A percentile compares a stretch with the other conserved stretches of the same genome.
Evolutionary conservation across 2,329 filamentous ascomycete species (phyloP).

Genomic region (Alternaria dauci): DNA sequence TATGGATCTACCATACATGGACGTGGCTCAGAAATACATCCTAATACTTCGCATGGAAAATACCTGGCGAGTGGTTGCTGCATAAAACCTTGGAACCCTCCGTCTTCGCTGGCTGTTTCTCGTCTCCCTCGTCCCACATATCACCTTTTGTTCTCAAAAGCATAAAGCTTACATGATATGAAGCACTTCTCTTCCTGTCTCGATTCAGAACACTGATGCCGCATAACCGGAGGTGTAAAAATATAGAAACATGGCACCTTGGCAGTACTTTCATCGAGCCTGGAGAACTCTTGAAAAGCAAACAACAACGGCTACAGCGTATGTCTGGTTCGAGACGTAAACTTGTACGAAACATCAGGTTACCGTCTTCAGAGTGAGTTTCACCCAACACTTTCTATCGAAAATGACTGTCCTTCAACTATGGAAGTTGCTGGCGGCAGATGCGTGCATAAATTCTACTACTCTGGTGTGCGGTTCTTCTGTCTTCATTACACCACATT

Average conservation of each 20-base stretch:
- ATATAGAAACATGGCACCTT: too few species aligned
- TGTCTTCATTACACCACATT: background rate
- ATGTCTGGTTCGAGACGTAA: background rate
- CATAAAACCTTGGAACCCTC: background rate
- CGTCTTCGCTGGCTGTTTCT: too few species aligned
- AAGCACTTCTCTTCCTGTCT: background rate
- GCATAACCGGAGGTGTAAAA: fast-evolving
- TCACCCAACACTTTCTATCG: background rate
- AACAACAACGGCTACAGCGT: fast-evolving
- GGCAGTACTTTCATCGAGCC: background rate
- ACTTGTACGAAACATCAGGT: background rate
- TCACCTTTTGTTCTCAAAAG: background rate
- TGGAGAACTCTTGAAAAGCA: background rate
- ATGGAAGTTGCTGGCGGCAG: background rate
- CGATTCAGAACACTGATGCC: background rate
- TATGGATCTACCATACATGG: background rate
- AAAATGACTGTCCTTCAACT: fast-evolving
- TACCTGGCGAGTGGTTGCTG: background rate
- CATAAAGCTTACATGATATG: too few species aligned
- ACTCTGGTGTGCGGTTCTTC: background rate
- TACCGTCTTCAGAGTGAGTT: fast-evolving
- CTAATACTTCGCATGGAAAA: fast-evolving
- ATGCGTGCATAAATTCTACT: background rate
- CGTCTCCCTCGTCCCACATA: background rate
- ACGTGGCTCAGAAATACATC: background rate